Base-by-base conservation (phyloP, 2,329 filamentous ascomycete genomes). In the Coniochaeta hoffmannii region DNA sequence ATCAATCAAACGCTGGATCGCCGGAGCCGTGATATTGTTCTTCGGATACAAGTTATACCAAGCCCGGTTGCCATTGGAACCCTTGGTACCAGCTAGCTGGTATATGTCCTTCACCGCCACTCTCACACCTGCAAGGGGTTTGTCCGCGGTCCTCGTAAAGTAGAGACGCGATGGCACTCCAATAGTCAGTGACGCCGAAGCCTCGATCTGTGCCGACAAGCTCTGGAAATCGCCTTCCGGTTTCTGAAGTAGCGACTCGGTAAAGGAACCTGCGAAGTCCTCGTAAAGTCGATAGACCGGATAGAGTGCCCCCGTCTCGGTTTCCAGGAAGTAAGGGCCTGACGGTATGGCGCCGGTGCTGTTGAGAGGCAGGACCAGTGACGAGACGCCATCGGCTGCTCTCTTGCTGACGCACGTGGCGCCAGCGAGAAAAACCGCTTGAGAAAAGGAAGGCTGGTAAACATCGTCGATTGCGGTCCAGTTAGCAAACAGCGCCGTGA, bases 91-190 rank as follows among this genome's bases (percentile, higher is more conserved):
- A 1, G 60, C 61, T 1, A 65, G 57, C 3, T 59, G 73, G 61
- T 76, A 83, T 50, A 85, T 81, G 60, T 87, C 85, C 64, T 87
- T 88, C 55, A 87, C 73, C 0, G 76, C 83, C 0, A 87, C 65
- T 17, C 84, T 75, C 3, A 85, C 76, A 17, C 85, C 83, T 5
- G 81, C 78, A 0, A 87, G 71, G 1, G 82, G 83, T 62, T 81
- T 76, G n/a, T 74, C 70, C 0, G 66, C 62, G 0, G 77, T 80
- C 49, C 73, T 76, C 2, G 73, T 77, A 66, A 73, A 82, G 68
- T 85, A 85, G 0, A 86, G 69, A 10, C 83, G 74, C 7, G 82
- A 86, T 4, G 83, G 82, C 0, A 87, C 83, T 62, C 56, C 74
- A 31, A 78, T 62, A 22, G 69, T 69, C 17, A 68, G 53, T 0